These are phyloP conservation scores for Cylindrotheca fusiformis DNA, from an alignment of 108 stramenopile genomes.

Conservation along the genomic window DNA sequence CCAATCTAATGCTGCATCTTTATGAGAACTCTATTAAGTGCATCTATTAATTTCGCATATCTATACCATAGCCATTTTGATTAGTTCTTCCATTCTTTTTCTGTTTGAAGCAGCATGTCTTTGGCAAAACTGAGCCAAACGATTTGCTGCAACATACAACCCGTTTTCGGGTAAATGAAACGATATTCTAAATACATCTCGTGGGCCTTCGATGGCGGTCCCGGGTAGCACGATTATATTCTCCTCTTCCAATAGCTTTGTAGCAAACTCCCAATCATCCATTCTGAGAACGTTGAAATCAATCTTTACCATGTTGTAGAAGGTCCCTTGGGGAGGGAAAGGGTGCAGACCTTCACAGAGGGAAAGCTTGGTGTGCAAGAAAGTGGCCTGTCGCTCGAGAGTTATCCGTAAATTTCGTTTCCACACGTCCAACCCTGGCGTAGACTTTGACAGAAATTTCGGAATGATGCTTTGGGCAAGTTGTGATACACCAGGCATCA, in stretches of 20 bases:
- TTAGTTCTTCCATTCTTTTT: background rate
- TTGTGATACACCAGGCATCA: slow-evolving; percentile 78
- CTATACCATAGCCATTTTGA: background rate
- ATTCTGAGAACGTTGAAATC: slow-evolving; percentile 25
- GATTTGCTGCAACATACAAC: slow-evolving; percentile 50
- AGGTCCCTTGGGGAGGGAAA: slow-evolving; percentile 74
- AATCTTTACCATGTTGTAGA: slow-evolving; percentile 87
- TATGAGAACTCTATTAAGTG: too few relatives aligned
- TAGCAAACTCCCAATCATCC: slow-evolving; percentile 72
- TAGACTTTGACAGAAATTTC: slow-evolving; percentile 46
- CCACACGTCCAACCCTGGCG: slow-evolving; percentile 50
- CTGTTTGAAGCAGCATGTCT: slow-evolving; percentile 29
- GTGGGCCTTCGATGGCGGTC: slow-evolving; percentile 68
- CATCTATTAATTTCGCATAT: too few relatives aligned
- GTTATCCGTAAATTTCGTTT: slow-evolving; percentile 48
- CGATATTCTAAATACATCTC: slow-evolving; percentile 74
- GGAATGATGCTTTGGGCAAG: slow-evolving; percentile 82
- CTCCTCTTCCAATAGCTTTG: slow-evolving; percentile 80
- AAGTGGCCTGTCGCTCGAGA: slow-evolving; percentile 65
- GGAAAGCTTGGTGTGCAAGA: slow-evolving; percentile 44
- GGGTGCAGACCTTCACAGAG: slow-evolving; percentile 69
- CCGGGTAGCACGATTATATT: slow-evolving; percentile 92
- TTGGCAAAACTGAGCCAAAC: slow-evolving; percentile 71
- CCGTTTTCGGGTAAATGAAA: slow-evolving; percentile 66
- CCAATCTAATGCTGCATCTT: too few relatives aligned